A percentile compares a stretch with the other conserved stretches of the same genome.
phyloP scores from a whole-genome alignment of 1,284 basidiomycete genomes.

The Malassezia psittaci region DNA sequence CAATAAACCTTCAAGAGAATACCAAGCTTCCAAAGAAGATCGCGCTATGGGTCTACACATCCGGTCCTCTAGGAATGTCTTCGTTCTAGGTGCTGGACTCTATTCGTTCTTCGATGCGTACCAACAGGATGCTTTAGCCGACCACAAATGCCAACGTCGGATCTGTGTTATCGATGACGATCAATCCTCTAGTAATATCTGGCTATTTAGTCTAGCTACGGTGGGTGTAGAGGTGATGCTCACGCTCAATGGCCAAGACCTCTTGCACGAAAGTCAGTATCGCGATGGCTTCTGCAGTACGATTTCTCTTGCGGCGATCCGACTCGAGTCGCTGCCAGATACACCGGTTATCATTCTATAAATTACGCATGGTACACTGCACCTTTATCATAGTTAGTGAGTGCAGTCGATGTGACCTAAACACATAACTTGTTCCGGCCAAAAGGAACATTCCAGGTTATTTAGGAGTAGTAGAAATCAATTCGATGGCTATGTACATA shows the following conservation, averaged over 20 bases:
- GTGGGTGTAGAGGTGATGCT: conserved; percentile 28
- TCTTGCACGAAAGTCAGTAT: conserved; percentile 17
- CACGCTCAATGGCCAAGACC: conserved; percentile 21
- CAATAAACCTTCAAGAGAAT: conserved; percentile 7
- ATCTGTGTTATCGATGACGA: conserved; percentile 23
- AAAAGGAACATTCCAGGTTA: no score
- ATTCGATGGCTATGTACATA: no score
- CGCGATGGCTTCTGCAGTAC: conserved; percentile 35
- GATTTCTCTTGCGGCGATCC: conserved; percentile 18
- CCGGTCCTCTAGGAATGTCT: conserved; percentile 18
- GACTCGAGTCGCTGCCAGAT: no score
- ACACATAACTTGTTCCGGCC: no score
- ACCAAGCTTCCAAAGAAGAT: conserved; percentile 18
- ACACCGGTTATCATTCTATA: background rate
- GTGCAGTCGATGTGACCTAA: no score
- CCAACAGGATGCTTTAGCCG: conserved; percentile 19
- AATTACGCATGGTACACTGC: background rate
- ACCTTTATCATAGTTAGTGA: background rate
- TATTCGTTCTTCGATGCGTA: conserved; percentile 40
- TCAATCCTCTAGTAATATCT: conserved; percentile 16
- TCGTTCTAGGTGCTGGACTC: conserved; percentile 28
- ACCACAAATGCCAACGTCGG: conserved; percentile 26
- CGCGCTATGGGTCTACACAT: conserved; percentile 32
- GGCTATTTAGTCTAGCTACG: conserved; percentile 28
- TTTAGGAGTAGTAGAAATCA: no score